Base-by-base conservation (phyloP, 2,329 filamentous ascomycete genomes). In the Nemania sp. region DNA sequence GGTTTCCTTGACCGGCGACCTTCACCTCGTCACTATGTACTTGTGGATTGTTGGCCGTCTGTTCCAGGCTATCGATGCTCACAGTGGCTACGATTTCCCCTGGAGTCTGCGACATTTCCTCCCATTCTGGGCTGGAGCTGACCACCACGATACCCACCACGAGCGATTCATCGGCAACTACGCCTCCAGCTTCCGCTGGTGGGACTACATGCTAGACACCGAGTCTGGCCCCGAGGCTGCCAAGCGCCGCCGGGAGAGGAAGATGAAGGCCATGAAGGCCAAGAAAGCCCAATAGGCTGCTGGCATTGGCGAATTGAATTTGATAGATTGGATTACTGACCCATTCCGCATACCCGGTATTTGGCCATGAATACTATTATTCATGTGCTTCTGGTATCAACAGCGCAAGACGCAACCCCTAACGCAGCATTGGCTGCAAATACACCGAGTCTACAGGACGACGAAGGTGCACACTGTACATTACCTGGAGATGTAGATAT, bases 111-210 rank as follows among this genome's bases (percentile, higher is more conserved):
- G 94, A 82, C 93, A 98, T 82, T 92, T 98, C 86, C 84, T 99
- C 59, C 96, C 96, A 41, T 94, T 99, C 88, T 99, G 96, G 96
- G 95, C 95, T 63, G 96, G 96, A 70, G 96, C 96, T 63, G 90
- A 97, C 76, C 95, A 98, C 84, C 96, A 99, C 84, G 96, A 99
- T 78, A 85, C 94, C 52, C 96, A 99, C 84, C 96, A 99, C 84
- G 96, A 99, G 86, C 93, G 94, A 80, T 99, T 99, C 84, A 94
- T 99, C 72, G 96, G 96, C 76, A 99, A 99, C 86, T 99, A 98
- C 80, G 86, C 95, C 59, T 97, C 94, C 79, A 97, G 93, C 86
- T 99, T 99, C 89, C 89, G 95, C 81, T 99, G 96, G 96, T 99
- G 96, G 96, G 96, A 99, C 84, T 97, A 92, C 80, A 80, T 90